These are phyloP conservation scores for Fusarium praegraminearum DNA, from an alignment of 2,329 filamentous ascomycete genomes.

Conservation along the genomic window DNA sequence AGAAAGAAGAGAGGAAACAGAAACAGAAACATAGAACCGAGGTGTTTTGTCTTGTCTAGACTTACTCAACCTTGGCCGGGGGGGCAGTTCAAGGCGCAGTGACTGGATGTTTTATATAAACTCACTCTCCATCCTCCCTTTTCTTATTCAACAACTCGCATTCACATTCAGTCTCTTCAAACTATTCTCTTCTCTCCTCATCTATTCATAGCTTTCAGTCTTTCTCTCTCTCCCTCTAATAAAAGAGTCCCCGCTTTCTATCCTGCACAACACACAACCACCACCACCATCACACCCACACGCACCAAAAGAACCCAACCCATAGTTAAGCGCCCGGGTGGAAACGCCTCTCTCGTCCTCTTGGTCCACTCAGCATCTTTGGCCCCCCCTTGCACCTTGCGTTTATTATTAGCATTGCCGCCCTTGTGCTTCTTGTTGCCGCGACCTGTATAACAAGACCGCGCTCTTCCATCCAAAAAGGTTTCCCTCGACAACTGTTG, in stretches of 20 bases:
- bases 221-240: background rate
- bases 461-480: conserved; percentile 24
- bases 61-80: conserved; percentile 21
- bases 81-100: conserved; percentile 8
- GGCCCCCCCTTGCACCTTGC: conserved; percentile 34
- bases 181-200: background rate
- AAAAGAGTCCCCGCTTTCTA: conserved; percentile 20
- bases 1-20: background rate
- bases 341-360: conserved; percentile 25
- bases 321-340: conserved; percentile 47
- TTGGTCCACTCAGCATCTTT: conserved; percentile 31
- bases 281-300: conserved; percentile 17
- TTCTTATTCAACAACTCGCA: background rate
- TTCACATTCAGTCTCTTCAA: background rate
- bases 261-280: conserved; percentile 33
- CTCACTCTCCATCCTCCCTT: conserved; percentile 8
- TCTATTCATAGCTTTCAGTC: conserved; percentile 11
- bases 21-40: conserved; percentile 24
- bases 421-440: conserved; percentile 37
- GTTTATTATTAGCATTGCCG: conserved; percentile 50
- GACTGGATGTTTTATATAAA: conserved; percentile 32
- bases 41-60: background rate
- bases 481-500: background rate
- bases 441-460: conserved; percentile 35
- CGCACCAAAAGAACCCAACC: conserved; percentile 9